Evolutionary conservation across 257 asterid genomes (phyloP), one percentile per base, ranked within the genome.

Genomic region (Hygrophila difformis): DNA sequence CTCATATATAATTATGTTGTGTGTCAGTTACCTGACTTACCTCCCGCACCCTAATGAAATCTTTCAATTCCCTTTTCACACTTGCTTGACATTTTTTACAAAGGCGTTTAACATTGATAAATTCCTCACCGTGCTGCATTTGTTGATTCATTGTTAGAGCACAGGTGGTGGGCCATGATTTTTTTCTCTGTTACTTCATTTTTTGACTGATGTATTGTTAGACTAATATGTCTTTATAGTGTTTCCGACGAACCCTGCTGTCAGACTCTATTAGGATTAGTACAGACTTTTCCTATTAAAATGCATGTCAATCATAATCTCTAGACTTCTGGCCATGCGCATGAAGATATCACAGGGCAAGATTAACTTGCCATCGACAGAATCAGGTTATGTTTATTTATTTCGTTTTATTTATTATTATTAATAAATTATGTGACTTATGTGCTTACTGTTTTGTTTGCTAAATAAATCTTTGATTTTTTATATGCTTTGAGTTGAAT

Each of bases 61-160:
- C n/a, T n/a, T n/a, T n/a, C n/a, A n/a, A n/a, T n/a, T n/a, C n/a
- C n/a, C n/a, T n/a, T n/a, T n/a, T n/a, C n/a, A n/a, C n/a, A n/a
- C n/a, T n/a, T n/a, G n/a, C n/a, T n/a, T n/a, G n/a, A n/a, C n/a
- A n/a, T n/a, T n/a, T n/a, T 64, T 89, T 63, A 60, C 62, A 13
- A 66, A 69, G 76, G 94, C 74, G 34, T 89, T 82, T 76, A 82
- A 82, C 63, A 75, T 81, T 21, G 93, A 82, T 31, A 75, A 72
- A 38, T 89, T 89, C 71, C 26, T 89, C 39, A 56, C 63, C 12
- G 77, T 79, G n/a, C n/a, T n/a, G n/a, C n/a, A 53, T 57, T 82
- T 63, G 65, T 85, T 56, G 83, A 86, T 55, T 85, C 97, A 50
- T 78, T 84, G 66, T 59, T 84, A 22, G 91, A 77, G 61, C 42